Conservation (phyloP, 345 rosid species). For the Lenwebbia sp. region DNA sequence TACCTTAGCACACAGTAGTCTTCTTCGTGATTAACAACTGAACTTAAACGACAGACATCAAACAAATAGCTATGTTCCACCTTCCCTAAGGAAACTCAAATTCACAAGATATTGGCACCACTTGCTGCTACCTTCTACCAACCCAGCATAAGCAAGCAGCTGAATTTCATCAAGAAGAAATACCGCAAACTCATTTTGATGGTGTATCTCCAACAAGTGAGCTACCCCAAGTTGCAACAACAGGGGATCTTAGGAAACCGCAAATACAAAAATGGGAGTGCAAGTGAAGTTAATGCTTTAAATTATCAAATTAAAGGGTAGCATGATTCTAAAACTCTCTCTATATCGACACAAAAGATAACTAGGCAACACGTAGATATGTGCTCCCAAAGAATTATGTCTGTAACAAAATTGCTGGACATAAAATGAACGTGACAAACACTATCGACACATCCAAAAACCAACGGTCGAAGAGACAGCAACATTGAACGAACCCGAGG, state of each 20-base stretch:
- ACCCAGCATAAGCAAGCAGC: not conserved
- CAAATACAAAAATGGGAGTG: not conserved
- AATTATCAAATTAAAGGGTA: not conserved
- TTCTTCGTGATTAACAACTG: not conserved
- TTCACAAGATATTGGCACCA: not conserved
- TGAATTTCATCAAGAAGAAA: not conserved
- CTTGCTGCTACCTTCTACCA: not conserved
- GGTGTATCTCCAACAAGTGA: not conserved
- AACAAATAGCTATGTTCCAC: not conserved
- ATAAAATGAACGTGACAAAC: not conserved
- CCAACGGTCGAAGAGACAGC: not conserved
- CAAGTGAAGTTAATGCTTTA: not conserved
- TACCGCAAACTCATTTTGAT: not conserved
- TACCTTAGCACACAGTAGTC: not conserved
- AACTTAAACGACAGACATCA: not conserved
- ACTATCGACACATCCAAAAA: not conserved
- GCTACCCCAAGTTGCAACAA: not conserved
- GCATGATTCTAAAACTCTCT: not conserved
- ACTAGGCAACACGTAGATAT: not conserved
- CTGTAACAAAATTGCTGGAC: not conserved
- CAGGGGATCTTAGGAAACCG: not conserved
- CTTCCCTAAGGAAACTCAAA: not conserved
- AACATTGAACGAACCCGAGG: not conserved
- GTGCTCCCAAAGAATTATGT: not conserved
- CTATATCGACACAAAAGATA: not conserved